phyloP scores from a whole-genome alignment of 495 filamentous ascomycete species.

The Penicillium parvum region DNA sequence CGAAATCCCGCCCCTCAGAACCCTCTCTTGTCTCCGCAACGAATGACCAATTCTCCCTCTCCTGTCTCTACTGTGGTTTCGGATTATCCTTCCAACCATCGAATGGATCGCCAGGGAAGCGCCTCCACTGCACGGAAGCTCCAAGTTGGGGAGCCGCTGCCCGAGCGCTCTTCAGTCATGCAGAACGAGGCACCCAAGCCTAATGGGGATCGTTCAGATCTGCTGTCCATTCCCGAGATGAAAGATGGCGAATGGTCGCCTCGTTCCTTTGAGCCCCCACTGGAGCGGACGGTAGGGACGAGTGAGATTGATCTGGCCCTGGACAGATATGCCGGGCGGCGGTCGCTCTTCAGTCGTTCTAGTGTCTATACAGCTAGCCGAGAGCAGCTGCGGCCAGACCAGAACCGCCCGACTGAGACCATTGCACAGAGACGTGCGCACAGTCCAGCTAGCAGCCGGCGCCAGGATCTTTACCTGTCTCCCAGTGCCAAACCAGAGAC shows the following conservation, averaged over 20 bases:
- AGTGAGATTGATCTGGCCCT: slow-evolving; percentile 40
- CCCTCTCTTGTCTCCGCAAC: slow-evolving; percentile 41
- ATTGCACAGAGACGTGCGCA: slow-evolving; percentile 16
- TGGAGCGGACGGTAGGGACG: slow-evolving; percentile 33
- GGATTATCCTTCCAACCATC: slow-evolving; percentile 21
- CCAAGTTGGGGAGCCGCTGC: slow-evolving; percentile 21
- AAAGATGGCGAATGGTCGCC: slow-evolving; percentile 21
- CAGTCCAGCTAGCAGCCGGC: slow-evolving; percentile 16
- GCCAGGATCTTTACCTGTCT: slow-evolving; percentile 22
- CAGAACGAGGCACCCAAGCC: slow-evolving; percentile 9
- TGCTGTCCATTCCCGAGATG: slow-evolving; percentile 20
- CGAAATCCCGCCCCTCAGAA: slow-evolving; percentile 19
- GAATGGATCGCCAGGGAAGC: slow-evolving; percentile 13
- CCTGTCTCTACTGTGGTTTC: slow-evolving; percentile 34
- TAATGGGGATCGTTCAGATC: slow-evolving; percentile 14
- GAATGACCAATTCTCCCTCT: slow-evolving; percentile 42
- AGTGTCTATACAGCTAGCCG: slow-evolving; percentile 22
- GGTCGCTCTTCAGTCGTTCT: slow-evolving; percentile 23
- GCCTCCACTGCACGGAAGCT: slow-evolving; percentile 18
- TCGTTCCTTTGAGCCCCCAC: slow-evolving; percentile 16
- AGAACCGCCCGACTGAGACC: slow-evolving; percentile 17
- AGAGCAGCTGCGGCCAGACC: slow-evolving; percentile 23
- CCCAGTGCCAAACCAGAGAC: slow-evolving; percentile 8
- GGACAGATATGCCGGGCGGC: slow-evolving; percentile 28
- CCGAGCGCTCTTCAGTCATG: slow-evolving; percentile 14